phyloP scores from a whole-genome alignment of 768 basidiomycete species.

The Mycena sanguinolenta region DNA sequence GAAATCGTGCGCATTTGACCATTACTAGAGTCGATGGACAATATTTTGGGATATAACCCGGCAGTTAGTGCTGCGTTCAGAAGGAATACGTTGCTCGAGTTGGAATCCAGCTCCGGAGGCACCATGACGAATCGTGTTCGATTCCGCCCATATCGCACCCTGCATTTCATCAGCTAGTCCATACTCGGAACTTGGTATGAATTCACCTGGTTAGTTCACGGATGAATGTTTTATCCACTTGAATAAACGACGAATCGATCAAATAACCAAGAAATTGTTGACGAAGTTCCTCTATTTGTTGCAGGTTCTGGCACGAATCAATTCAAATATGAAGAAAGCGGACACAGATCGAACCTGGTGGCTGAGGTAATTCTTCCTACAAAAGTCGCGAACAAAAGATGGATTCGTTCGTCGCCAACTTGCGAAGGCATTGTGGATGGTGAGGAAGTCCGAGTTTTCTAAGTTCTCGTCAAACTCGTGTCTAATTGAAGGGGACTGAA shows the following conservation, averaged over 20 bases:
- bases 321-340: not conserved
- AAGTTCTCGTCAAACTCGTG: constrained; percentile 14
- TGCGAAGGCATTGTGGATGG: constrained; percentile 90
- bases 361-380: constrained; percentile 83
- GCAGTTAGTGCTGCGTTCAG: constrained; percentile 87
- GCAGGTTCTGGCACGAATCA: constrained; percentile 73
- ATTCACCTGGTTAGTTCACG: constrained; percentile 78
- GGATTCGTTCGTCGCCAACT: constrained; percentile 87
- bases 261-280: constrained; percentile 92
- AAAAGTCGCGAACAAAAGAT: constrained; percentile 78
- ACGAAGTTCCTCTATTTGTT: constrained; percentile 96
- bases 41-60: constrained; percentile 92
- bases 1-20: constrained; percentile 82
- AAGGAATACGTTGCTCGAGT: constrained; percentile 74
- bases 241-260: constrained; percentile 89
- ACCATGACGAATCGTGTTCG: constrained; percentile 82
- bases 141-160: constrained; percentile 81
- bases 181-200: constrained; percentile 11
- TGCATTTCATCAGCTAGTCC: constrained; percentile 43
- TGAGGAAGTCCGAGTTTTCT: constrained; percentile 97
- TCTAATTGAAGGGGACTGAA: not conserved
- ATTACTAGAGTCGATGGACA: constrained; percentile 72
- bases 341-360: constrained; percentile 68
- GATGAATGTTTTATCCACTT: constrained; percentile 72
- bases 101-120: constrained; percentile 77